These are phyloP conservation scores for Iris pallida DNA, from an alignment of 116 monocot species.

Conservation along the genomic window DNA sequence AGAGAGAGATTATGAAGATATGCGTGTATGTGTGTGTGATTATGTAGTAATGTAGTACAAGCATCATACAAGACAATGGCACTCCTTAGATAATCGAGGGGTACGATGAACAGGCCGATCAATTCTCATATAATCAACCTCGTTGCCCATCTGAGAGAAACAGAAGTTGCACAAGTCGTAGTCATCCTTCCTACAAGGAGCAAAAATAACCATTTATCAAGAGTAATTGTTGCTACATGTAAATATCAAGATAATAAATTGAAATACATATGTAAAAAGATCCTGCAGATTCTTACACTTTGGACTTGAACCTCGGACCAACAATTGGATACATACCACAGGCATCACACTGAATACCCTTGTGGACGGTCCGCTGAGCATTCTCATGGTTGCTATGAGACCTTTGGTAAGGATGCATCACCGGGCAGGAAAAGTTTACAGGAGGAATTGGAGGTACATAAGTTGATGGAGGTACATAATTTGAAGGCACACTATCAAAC, in stretches of 20 bases:
- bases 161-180: constrained; percentile 78
- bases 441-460: constrained; percentile 3
- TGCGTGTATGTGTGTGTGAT: not conserved
- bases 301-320: constrained; percentile 79
- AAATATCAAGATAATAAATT: not conserved
- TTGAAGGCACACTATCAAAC: not conserved
- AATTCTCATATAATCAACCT: constrained; percentile 65
- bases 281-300: constrained; percentile 38
- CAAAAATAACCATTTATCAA: not conserved
- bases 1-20: not conserved
- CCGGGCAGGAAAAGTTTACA: not conserved
- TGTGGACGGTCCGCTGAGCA: constrained; percentile 37
- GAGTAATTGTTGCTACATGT: not conserved
- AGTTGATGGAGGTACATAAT: not conserved
- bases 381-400: constrained; percentile 7
- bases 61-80: constrained; percentile 21
- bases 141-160: constrained; percentile 49
- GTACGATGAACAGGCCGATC: constrained; percentile 28
- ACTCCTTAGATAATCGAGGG: constrained; percentile 23
- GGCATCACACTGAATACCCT: constrained; percentile 62
- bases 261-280: not conserved
- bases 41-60: constrained; percentile 1
- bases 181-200: constrained; percentile 56
- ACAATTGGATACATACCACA: constrained; percentile 82
- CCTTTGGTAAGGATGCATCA: constrained; percentile 17